A percentile compares a stretch with the other conserved stretches of the same genome.
Evolutionary conservation across 306 rosid genomes (phyloP).

Genomic region (Vigna mungo): DNA sequence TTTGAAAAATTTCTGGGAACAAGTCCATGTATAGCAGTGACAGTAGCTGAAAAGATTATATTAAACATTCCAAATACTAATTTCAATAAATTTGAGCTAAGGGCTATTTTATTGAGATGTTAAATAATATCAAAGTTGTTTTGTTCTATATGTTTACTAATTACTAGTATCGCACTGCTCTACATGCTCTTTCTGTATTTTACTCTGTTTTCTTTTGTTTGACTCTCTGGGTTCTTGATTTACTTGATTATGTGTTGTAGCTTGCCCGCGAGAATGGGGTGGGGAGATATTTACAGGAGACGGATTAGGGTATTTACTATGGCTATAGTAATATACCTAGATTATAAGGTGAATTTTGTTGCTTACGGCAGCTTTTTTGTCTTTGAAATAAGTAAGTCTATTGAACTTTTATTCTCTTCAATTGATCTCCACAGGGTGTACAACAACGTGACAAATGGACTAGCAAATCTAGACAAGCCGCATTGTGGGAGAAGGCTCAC

Average conservation of each 20-base stretch:
- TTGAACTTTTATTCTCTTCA: slow-evolving; percentile 31
- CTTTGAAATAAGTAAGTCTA: slow-evolving; percentile 14
- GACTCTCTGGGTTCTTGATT: slow-evolving; percentile 40
- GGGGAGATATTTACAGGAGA: slow-evolving; percentile 54
- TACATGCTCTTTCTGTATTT: background rate
- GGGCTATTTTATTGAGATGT: slow-evolving; percentile 10
- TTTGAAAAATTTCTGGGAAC: too few relatives aligned
- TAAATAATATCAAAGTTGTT: slow-evolving; percentile 19
- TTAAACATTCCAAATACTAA: background rate
- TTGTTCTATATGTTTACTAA: slow-evolving; percentile 31
- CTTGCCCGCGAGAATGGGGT: slow-evolving; percentile 50
- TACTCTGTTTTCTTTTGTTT: slow-evolving; percentile 27
- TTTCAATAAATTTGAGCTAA: slow-evolving; percentile 1
- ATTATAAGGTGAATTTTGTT: slow-evolving; percentile 55
- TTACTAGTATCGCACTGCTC: slow-evolving; percentile 4
- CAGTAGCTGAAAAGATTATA: slow-evolving; percentile 5
- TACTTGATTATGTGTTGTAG: slow-evolving; percentile 43
- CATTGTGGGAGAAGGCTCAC: slow-evolving; percentile 89
- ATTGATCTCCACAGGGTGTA: slow-evolving; percentile 60
- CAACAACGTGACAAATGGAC: slow-evolving; percentile 91
- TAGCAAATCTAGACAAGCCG: slow-evolving; percentile 58
- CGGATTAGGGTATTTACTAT: slow-evolving; percentile 54
- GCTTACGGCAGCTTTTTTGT: slow-evolving; percentile 18
- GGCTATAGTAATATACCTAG: slow-evolving; percentile 56
- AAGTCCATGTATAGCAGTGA: too few relatives aligned